These are phyloP conservation scores for Nymphaea colorata DNA, from an alignment of 164 flowering plant species.

Conservation along the genomic window DNA sequence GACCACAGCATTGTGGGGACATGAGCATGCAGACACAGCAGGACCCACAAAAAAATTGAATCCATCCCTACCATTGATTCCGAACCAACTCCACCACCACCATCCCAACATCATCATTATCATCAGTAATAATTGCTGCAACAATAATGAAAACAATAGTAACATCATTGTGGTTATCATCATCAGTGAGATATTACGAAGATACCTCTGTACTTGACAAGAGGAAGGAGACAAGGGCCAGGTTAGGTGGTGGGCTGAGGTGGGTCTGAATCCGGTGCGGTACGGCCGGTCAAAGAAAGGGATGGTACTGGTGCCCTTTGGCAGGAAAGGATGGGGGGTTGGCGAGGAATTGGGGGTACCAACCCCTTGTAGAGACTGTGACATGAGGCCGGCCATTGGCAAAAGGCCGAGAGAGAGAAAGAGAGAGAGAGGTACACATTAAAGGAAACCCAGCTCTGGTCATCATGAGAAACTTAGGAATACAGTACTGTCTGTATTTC, in stretches of 20 bases:
- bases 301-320: background rate
- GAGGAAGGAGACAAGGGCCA: background rate
- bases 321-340: background rate
- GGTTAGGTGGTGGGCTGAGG: background rate
- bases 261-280: background rate
- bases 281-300: background rate
- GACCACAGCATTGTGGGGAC: too few species aligned
- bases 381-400: background rate
- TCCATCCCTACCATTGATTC: background rate
- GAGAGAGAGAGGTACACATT: background rate
- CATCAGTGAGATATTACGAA: background rate
- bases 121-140: background rate
- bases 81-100: too few species aligned
- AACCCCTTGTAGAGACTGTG: background rate
- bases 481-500: background rate
- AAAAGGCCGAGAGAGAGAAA: background rate
- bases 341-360: background rate
- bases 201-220: background rate
- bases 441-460: background rate
- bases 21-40: too few species aligned
- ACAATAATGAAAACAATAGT: background rate
- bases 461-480: background rate
- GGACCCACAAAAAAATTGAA: background rate
- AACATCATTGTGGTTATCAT: background rate
- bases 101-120: background rate